A percentile compares a stretch with the other conserved stretches of the same genome.
phyloP scores from a whole-genome alignment of 108 stramenopile species.

The Discostella pseudostelligera region DNA sequence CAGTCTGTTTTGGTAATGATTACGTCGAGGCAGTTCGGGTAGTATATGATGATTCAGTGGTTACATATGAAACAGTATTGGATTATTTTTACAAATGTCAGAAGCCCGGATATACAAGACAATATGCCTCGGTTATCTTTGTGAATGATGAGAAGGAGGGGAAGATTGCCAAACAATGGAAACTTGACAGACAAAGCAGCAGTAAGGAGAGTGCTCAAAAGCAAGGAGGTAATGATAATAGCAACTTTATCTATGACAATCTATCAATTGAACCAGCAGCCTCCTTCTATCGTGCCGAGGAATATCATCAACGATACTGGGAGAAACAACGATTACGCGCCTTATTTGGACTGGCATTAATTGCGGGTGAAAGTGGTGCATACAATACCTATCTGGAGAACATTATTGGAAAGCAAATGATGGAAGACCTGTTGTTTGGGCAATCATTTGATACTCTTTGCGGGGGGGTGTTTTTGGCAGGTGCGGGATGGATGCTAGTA shows the following conservation, averaged over 20 bases:
- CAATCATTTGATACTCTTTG: conserved; percentile 25
- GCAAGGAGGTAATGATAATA: conserved; percentile 20
- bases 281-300: conserved; percentile 69
- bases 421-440: conserved; percentile 6
- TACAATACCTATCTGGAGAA: conserved; percentile 13
- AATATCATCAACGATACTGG: conserved; percentile 85
- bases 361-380: conserved; percentile 41
- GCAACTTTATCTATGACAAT: conserved; percentile 37
- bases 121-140: conserved; percentile 79
- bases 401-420: not conserved
- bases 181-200: conserved; percentile 15
- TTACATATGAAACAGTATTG: conserved; percentile 58
- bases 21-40: conserved; percentile 47
- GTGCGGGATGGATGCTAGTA: conserved; percentile 35
- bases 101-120: conserved; percentile 64
- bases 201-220: conserved; percentile 13
- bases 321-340: conserved; percentile 66
- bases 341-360: conserved; percentile 35
- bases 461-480: conserved; percentile 27
- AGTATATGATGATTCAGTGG: conserved; percentile 55
- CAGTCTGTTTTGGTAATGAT: conserved; percentile 53
- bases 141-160: conserved; percentile 51
- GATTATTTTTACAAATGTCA: conserved; percentile 64
- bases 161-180: conserved; percentile 29
- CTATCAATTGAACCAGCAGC: conserved; percentile 59